Conservation (phyloP, 805 yeast genomes). For the Kodamaea leandrae region DNA sequence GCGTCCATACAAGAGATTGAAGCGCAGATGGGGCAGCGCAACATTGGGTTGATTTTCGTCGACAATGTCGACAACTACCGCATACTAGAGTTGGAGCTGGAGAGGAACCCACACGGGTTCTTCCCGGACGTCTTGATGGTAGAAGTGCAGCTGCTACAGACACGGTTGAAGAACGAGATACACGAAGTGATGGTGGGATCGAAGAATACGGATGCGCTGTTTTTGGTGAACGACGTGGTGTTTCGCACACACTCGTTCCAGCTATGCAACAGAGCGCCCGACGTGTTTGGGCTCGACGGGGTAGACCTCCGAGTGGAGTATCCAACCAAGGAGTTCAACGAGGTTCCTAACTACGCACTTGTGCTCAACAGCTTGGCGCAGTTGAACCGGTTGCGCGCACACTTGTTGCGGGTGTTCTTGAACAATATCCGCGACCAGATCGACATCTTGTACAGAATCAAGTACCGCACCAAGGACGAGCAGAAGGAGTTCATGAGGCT, state of each 20-base stretch:
- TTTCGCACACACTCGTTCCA: conserved; percentile 32
- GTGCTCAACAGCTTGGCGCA: conserved; percentile 23
- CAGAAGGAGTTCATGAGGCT: conserved; percentile 27
- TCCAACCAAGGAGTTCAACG: conserved; percentile 29
- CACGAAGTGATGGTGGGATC: conserved; percentile 21
- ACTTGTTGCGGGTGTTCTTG: conserved; percentile 35
- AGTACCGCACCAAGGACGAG: conserved; percentile 30
- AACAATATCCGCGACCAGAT: conserved; percentile 38
- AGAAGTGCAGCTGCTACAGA: conserved; percentile 30
- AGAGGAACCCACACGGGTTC: conserved; percentile 13
- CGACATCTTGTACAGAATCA: conserved; percentile 35
- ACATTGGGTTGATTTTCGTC: conserved; percentile 6
- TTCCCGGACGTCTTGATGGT: conserved; percentile 18
- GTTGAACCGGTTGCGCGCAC: conserved; percentile 25
- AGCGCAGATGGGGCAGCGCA: conserved; percentile 2
- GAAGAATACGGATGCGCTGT: conserved; percentile 3
- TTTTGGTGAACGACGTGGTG: conserved; percentile 11
- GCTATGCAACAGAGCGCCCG: conserved; percentile 23
- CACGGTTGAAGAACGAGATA: conserved; percentile 30
- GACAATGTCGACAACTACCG: conserved; percentile 31
- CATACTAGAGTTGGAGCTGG: conserved; percentile 15
- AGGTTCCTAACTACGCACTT: conserved; percentile 35
- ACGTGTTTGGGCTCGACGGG: conserved; percentile 3
- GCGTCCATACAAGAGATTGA: not conserved
- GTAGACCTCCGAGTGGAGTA: conserved; percentile 16